Evolutionary conservation across 805 yeast species (phyloP).

Genomic region (Lipomyces anomalus): DNA sequence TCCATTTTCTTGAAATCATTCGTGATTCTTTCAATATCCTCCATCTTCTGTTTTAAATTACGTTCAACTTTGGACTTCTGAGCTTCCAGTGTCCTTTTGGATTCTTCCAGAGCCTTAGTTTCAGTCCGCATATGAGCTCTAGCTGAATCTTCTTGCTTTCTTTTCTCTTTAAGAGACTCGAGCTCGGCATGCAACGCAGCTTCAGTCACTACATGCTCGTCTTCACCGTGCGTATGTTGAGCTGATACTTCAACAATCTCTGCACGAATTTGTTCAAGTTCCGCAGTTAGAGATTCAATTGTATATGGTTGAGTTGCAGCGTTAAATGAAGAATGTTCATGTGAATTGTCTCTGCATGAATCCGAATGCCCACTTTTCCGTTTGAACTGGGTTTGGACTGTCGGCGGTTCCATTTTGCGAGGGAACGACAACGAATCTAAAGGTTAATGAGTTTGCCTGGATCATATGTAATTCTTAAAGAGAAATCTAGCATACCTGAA

Average conservation of each 20-base stretch:
- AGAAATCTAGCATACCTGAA: neutral
- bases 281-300: conserved; percentile 33
- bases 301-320: conserved; percentile 30
- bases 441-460: no score
- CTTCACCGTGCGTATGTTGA: conserved; percentile 27
- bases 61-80: conserved; percentile 32
- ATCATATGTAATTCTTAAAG: neutral
- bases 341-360: no score
- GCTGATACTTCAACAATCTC: conserved; percentile 31
- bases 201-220: conserved; percentile 29
- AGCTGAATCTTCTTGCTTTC: conserved; percentile 31
- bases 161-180: conserved; percentile 29
- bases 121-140: conserved; percentile 34
- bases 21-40: conserved; percentile 20
- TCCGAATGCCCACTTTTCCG: conserved; percentile 9
- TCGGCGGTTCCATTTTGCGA: neutral
- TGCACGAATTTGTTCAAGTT: conserved; percentile 33
- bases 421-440: no score
- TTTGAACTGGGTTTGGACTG: conserved; percentile 16
- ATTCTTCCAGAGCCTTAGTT: conserved; percentile 35
- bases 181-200: conserved; percentile 28
- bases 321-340: conserved; percentile 20
- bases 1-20: conserved; percentile 27
- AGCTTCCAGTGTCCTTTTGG: conserved; percentile 34
- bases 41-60: conserved; percentile 12